A percentile compares a stretch with the other conserved stretches of the same genome.
Evolutionary conservation across 2,329 filamentous ascomycete genomes (phyloP).

Genomic region (Fusarium sterilihyphosum): DNA sequence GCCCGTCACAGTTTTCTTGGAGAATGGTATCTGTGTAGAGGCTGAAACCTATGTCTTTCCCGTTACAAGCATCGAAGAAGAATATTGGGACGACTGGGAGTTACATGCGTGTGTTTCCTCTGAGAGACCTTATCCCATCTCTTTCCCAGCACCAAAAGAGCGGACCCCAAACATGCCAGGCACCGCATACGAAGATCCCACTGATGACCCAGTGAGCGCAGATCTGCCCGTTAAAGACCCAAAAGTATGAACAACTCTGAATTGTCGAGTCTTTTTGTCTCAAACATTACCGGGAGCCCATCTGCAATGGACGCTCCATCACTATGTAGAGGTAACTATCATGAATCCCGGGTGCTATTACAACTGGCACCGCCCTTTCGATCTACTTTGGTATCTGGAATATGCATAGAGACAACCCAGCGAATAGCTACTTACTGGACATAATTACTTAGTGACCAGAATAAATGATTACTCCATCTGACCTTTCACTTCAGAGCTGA

Average conservation of each 20-base stretch:
- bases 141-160: not conserved
- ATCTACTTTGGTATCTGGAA: not conserved
- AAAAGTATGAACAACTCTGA: not conserved
- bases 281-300: not conserved
- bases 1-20: not conserved
- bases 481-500: not conserved
- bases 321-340: not conserved
- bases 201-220: too few relatives aligned
- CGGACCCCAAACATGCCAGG: fast-evolving
- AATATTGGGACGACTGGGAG: not conserved
- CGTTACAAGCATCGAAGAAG: not conserved
- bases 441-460: not conserved
- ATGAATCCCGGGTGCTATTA: too few relatives aligned
- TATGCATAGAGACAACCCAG: not conserved
- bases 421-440: not conserved
- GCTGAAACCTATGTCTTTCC: not conserved
- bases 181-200: too few relatives aligned
- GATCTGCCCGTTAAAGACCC: not conserved
- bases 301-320: too few relatives aligned
- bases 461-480: not conserved
- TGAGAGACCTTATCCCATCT: not conserved
- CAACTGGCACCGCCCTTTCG: too few relatives aligned
- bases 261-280: too few relatives aligned
- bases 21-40: not conserved
- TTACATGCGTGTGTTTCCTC: not conserved